Evolutionary conservation across 768 basidiomycete species (phyloP), one percentile per base, ranked within the genome.

Genomic region (Pulveroboletus frians): DNA sequence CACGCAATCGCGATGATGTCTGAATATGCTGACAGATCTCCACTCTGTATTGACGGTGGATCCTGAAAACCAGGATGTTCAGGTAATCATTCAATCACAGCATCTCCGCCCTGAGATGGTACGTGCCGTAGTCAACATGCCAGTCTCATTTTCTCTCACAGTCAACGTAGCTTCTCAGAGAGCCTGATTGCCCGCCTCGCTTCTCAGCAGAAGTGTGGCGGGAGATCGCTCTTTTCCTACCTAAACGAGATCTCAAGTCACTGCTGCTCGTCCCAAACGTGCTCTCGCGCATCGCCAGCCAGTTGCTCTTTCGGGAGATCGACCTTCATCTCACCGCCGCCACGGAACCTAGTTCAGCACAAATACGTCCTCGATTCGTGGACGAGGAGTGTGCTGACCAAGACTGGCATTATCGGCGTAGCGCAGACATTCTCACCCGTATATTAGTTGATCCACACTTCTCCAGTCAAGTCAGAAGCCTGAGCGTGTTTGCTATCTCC

Each of bases 151-250:
- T 35, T 40, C 20, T 27, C 31, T 57, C 34, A 47, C 37, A 9
- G 27, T 37, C 37, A 35, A 42, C 20, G 35, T 53, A 66, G 67
- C 62, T 65, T 41, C 54, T 65, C 32, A 54, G 63, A 38, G 66
- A 76, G 14, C 74, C 75, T 9, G 61, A 68, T 26, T 72, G 71
- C 43, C 75, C 72, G 15, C 78, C 77, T 34, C 74, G 75, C 17
- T 78, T 87, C 56, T 85, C 84, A 4, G 71, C 72, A 6, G 85
- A 88, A 66, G 78, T 87, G 44, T 88, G 85, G 85, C 72, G 80
- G 31, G 79, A 85, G 60, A 80, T 88, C 34, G 83, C 79, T 0
- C 66, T 74, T 5, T 81, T 74, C 57, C 73, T 88, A 5, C 80
- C 84, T 0, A 74, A 77, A 17, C 75, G 76, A 9, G 85, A 88